A percentile compares a stretch with the other conserved stretches of the same genome.
phyloP scores from a whole-genome alignment of 2,329 filamentous ascomycete species.

The Scopulariopsis brevicaulis region DNA sequence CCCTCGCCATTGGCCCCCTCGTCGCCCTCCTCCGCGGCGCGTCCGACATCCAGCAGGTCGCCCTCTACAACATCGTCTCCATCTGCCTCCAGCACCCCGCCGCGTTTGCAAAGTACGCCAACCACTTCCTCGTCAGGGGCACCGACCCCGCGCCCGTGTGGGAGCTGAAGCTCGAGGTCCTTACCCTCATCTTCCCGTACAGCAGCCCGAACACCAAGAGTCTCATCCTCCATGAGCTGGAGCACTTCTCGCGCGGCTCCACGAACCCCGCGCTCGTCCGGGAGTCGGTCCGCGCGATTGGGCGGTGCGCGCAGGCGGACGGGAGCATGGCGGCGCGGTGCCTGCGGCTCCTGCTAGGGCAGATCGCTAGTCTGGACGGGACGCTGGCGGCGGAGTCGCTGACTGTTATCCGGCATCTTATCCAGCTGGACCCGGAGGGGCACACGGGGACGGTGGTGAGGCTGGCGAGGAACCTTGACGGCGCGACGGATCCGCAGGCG shows the following conservation, averaged over 20 bases:
- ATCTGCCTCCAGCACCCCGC: constrained; percentile 67
- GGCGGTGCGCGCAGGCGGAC: constrained; percentile 79
- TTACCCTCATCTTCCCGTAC: constrained; percentile 85
- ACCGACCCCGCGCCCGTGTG: constrained; percentile 74
- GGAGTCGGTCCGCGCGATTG: constrained; percentile 86
- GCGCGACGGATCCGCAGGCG: constrained; percentile 75
- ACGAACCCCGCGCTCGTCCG: constrained; percentile 65
- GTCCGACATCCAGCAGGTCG: constrained; percentile 79
- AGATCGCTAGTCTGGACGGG: constrained; percentile 81
- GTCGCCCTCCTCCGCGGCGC: constrained; percentile 76
- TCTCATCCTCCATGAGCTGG: constrained; percentile 81
- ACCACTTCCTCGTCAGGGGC: constrained; percentile 78
- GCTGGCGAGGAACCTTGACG: constrained; percentile 83
- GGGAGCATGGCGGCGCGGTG: constrained; percentile 63
- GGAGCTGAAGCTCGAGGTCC: constrained; percentile 82
- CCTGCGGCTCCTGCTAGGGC: constrained; percentile 68
- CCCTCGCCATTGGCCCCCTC: constrained; percentile 68
- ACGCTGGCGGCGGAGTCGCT: constrained; percentile 84
- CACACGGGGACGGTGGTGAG: constrained; percentile 81
- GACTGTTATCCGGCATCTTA: constrained; percentile 89
- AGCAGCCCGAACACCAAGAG: constrained; percentile 66
- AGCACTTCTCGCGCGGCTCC: constrained; percentile 72
- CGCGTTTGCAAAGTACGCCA: constrained; percentile 78
- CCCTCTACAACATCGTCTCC: constrained; percentile 90
- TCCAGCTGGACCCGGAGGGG: constrained; percentile 74